These are phyloP conservation scores for Micromonas pusilla DNA, from an alignment of 139 green algal genomes.

Conservation along the genomic window DNA sequence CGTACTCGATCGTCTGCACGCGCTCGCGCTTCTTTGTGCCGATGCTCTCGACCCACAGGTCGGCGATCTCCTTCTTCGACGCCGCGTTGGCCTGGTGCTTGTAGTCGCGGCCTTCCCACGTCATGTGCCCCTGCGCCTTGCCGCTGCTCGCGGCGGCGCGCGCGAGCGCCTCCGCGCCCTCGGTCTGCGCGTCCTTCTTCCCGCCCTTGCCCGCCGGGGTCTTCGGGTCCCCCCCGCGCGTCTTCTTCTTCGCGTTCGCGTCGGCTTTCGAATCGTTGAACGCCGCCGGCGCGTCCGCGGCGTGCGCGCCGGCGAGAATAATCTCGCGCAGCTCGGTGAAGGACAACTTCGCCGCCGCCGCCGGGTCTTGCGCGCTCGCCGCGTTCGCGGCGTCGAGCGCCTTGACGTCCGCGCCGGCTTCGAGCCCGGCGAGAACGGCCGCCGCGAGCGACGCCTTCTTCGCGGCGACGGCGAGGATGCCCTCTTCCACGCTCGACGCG, in stretches of 20 bases:
- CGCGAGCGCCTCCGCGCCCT: background rate
- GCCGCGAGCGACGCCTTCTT: background rate
- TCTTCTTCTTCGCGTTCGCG: background rate
- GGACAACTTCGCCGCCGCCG: background rate
- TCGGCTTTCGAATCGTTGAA: too few species aligned
- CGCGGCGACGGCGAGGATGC: background rate
- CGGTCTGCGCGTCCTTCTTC: background rate
- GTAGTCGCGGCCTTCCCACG: background rate
- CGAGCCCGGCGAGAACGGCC: background rate
- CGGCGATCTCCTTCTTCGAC: conserved; percentile 1
- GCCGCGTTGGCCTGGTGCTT: background rate
- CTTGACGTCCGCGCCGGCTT: background rate
- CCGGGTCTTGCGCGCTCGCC: background rate
- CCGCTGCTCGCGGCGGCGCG: background rate
- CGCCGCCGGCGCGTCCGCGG: background rate
- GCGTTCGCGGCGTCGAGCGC: background rate
- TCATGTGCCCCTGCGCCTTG: background rate
- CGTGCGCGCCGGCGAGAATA: background rate
- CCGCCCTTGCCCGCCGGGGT: background rate
- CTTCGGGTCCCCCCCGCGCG: background rate
- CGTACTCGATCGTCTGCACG: background rate
- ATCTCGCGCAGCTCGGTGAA: background rate
- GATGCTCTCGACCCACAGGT: background rate
- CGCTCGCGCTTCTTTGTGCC: background rate
- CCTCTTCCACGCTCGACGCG: background rate